Percentiles rank a stretch among this genome's conserved stretches.
These are phyloP conservation scores for Clausena lansium DNA, from an alignment of 345 rosid species.

Conservation along the genomic window DNA sequence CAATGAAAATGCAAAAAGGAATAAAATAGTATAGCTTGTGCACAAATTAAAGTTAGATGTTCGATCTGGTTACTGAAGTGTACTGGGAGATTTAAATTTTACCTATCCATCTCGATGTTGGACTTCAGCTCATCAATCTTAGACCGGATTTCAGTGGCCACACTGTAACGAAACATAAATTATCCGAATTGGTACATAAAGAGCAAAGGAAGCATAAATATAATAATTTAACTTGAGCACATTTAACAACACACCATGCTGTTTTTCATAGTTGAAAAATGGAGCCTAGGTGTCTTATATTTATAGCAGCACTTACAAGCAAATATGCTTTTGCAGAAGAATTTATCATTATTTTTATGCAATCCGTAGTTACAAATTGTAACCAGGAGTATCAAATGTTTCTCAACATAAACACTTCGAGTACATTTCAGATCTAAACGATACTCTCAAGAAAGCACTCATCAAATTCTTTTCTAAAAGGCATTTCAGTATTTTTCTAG, in stretches of 20 bases:
- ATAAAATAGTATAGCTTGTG: not conserved
- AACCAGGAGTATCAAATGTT: not conserved
- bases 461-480: not conserved
- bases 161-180: slow-evolving; percentile 40
- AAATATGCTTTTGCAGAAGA: not conserved
- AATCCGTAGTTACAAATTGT: not conserved
- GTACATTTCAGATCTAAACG: not conserved
- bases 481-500: not conserved
- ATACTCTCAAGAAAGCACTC: not conserved
- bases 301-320: not conserved
- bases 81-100: slow-evolving; percentile 5
- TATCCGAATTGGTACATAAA: not conserved
- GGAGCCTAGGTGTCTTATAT: not conserved
- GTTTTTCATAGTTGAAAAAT: not conserved
- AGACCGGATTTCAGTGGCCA: slow-evolving; percentile 65
- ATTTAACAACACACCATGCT: not conserved
- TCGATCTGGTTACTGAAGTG: not conserved
- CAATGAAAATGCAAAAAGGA: slow-evolving; percentile 8
- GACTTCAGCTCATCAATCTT: slow-evolving; percentile 67
- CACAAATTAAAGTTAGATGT: not conserved
- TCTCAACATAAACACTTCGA: not conserved
- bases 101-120: slow-evolving; percentile 83
- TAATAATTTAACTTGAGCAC: not conserved
- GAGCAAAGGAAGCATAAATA: not conserved
- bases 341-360: not conserved